Base-by-base conservation (phyloP, 306 rosid species). In the Cicer pinnatifidum region DNA sequence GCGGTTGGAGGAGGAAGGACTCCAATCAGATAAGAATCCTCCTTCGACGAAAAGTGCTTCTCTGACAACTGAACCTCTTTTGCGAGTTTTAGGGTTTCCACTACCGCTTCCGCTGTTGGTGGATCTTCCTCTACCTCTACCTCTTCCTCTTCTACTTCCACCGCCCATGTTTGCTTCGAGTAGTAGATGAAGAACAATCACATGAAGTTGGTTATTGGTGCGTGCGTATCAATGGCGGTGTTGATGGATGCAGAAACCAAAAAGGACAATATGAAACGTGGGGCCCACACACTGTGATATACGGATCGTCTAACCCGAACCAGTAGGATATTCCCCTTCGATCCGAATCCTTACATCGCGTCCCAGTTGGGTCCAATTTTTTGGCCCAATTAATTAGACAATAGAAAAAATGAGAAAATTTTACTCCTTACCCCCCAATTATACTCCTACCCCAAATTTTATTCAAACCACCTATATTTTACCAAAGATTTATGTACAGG, bases 21-120 rank as follows among this genome's bases (percentile, higher is more conserved):
- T 61, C 97, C 93, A 91, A 86, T 91, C 95, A 11, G 93, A 85
- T 54, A 94, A 76, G 58, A 88, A 70, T 28, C 99, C 95, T 0
- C 96, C 99, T 28, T 91, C 93, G 3, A 94, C 74, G 23, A 94
- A 89, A 67, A 82, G 66, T 75, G 63, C 78, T 4, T 60, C 65
- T 78, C 81, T 78, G 16, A 11, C 48, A 9, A 76, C 35, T 16
- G 88, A 86, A 3, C 85, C 81, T 77, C 82, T 75, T 81, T 86
- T 85, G 17, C 84, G 73, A 6, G 81, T 23, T 76, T 58, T 78
- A 6, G 41, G 69, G 48, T 56, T 83, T 43, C 54, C 61, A 8
- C 11, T 57, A 4, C 20, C 64, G 58, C 20, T 78, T 28, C 53
- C 47, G 67, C 41, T 74, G 46, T 20, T 43, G 20, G 28, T 75